Evolutionary conservation across 1,139 yeast species (phyloP).

Genomic region (Pichiaceae sp.): DNA sequence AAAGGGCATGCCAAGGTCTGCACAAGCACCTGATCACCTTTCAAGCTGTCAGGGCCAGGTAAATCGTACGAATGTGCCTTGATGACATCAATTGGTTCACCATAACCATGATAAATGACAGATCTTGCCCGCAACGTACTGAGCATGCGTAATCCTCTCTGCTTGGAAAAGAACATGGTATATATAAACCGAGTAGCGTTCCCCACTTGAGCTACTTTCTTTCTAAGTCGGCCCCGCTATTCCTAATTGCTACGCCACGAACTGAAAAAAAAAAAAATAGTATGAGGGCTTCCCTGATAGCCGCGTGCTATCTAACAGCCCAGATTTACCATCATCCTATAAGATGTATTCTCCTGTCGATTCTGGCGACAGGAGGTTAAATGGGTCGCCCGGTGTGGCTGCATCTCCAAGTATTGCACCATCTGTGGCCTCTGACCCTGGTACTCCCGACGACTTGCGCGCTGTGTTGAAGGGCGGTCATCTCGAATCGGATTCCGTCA

Average conservation of each 20-base stretch:
- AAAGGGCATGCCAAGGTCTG: constrained; percentile 79
- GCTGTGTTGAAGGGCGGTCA: too few species aligned
- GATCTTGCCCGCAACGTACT: constrained; percentile 34
- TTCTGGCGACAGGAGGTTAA: not conserved
- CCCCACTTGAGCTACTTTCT: not conserved
- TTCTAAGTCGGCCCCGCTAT: not conserved
- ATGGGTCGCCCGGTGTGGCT: not conserved
- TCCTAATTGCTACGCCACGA: not conserved
- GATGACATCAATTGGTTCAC: constrained; percentile 52
- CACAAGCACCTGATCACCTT: constrained; percentile 41
- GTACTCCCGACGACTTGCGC: not conserved
- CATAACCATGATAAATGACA: constrained; percentile 48
- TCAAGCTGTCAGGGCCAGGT: constrained; percentile 25
- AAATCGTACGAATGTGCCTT: constrained; percentile 44
- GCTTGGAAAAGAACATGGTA: not conserved
- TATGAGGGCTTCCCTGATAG: too few species aligned
- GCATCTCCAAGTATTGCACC: not conserved
- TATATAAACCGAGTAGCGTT: not conserved
- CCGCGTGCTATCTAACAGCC: too few species aligned
- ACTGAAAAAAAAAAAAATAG: not conserved
- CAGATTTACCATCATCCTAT: not conserved
- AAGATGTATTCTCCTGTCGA: not conserved
- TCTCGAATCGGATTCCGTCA: too few species aligned
- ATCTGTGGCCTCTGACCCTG: not conserved
- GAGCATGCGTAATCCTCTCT: constrained; percentile 5